Conservation (phyloP, 2,329 filamentous ascomycete species). For the Alternaria sp. region DNA sequence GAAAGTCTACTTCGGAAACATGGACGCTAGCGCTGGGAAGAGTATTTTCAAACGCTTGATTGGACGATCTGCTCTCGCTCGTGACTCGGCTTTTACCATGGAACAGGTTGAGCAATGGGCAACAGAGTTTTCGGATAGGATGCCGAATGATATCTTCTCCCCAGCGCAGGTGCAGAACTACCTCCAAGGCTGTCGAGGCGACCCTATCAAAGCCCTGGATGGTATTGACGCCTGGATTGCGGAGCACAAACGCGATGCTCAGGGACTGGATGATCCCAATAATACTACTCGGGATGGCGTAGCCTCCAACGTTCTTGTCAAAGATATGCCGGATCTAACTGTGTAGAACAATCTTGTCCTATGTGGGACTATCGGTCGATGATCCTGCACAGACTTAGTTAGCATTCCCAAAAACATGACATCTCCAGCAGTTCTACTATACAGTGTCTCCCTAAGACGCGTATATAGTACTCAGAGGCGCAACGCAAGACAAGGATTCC, state of each 20-base stretch:
- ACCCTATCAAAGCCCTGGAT: constrained; percentile 30
- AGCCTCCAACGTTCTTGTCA: not conserved
- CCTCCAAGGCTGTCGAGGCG: constrained; percentile 39
- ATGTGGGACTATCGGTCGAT: not conserved
- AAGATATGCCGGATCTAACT: not conserved
- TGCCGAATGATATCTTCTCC: constrained; percentile 42
- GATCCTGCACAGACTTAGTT: not conserved
- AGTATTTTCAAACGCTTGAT: constrained; percentile 46
- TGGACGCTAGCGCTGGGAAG: constrained; percentile 28
- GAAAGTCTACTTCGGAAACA: constrained; percentile 76
- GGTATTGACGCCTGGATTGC: constrained; percentile 34
- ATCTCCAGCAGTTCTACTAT: too few relatives aligned
- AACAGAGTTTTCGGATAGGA: constrained; percentile 32
- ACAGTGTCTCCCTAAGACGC: not conserved
- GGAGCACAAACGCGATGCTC: constrained; percentile 14
- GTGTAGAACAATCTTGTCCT: not conserved
- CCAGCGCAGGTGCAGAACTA: constrained; percentile 47
- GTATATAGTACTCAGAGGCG: not conserved
- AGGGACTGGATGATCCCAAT: not conserved
- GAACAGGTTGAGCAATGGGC: constrained; percentile 36
- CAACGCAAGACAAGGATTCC: not conserved
- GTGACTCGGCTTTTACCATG: constrained; percentile 26
- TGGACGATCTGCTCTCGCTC: constrained; percentile 33
- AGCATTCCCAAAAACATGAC: not conserved
- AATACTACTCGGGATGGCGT: not conserved